Conservation (phyloP, 768 basidiomycete species). For the Astraeus odoratus region DNA sequence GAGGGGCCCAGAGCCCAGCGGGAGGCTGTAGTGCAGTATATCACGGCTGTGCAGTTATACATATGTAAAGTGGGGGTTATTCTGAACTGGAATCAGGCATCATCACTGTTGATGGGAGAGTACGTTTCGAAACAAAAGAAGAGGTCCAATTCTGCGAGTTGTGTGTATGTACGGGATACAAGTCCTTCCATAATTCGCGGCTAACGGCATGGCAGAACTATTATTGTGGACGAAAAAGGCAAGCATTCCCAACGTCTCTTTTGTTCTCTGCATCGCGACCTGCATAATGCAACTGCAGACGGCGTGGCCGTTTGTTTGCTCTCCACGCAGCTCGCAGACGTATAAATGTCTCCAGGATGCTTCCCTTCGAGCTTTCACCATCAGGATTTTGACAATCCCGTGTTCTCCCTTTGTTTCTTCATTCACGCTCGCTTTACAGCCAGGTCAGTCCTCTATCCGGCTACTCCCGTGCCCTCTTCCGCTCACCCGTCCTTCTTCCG, state of each 20-base stretch:
- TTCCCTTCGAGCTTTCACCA: constrained; percentile 5
- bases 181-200: constrained; percentile 4
- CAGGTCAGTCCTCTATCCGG: constrained; percentile 16
- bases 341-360: constrained; percentile 20
- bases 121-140: constrained; percentile 18
- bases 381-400: constrained; percentile 34
- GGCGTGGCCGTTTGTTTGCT: constrained; percentile 11
- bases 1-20: constrained; percentile 32
- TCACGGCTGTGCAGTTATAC: too few relatives aligned
- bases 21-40: constrained; percentile 30
- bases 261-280: constrained; percentile 31
- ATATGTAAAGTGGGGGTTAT: background rate
- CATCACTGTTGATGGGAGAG: background rate
- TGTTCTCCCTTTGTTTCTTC: constrained; percentile 6
- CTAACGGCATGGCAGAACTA: too few relatives aligned
- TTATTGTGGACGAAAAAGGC: constrained; percentile 27
- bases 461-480: background rate
- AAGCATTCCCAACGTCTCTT: constrained; percentile 14
- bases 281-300: constrained; percentile 9
- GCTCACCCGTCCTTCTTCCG: constrained; percentile 10
- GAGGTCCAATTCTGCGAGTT: constrained; percentile 2
- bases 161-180: background rate
- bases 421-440: constrained; percentile 13
- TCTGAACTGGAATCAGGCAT: too few relatives aligned
- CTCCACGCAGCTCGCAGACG: background rate